These are phyloP conservation scores for Aspergillus ibericus DNA, from an alignment of 2,329 filamentous ascomycete species.

Conservation along the genomic window DNA sequence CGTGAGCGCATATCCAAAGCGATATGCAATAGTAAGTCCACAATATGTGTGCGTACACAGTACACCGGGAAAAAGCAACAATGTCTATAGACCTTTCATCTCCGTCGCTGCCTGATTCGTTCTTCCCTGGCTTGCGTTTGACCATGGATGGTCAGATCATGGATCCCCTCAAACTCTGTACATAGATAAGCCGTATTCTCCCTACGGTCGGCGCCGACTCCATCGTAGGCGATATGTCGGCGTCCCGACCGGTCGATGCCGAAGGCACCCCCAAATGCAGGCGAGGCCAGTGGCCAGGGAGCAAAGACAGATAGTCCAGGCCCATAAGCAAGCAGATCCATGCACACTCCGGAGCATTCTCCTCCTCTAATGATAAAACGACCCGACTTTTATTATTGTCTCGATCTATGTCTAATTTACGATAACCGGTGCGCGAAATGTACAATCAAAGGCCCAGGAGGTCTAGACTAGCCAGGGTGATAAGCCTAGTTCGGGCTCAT, in stretches of 20 bases:
- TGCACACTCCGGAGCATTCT: background rate
- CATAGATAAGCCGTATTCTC: background rate
- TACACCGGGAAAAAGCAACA: background rate
- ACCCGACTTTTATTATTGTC: background rate
- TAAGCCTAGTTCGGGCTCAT: slow-evolving; percentile 2
- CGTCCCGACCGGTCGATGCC: slow-evolving; percentile 1
- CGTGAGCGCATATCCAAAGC: too few species aligned
- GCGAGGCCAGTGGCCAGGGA: too few species aligned
- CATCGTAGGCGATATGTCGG: background rate
- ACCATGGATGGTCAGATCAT: background rate
- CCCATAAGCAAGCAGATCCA: background rate
- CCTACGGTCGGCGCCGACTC: background rate
- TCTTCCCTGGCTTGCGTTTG: background rate
- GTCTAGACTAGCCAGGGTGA: slow-evolving; percentile 1
- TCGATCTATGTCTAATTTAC: background rate
- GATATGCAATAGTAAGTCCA: too few species aligned
- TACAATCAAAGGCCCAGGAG: background rate
- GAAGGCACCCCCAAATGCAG: background rate
- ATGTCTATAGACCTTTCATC: background rate
- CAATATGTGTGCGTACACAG: background rate
- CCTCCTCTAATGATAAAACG: background rate
- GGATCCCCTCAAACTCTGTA: background rate
- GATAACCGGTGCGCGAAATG: background rate
- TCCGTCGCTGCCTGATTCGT: background rate
- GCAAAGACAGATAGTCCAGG: background rate